phyloP scores from a whole-genome alignment of 1,139 yeast genomes.

The Saccharomyces hybrid region DNA sequence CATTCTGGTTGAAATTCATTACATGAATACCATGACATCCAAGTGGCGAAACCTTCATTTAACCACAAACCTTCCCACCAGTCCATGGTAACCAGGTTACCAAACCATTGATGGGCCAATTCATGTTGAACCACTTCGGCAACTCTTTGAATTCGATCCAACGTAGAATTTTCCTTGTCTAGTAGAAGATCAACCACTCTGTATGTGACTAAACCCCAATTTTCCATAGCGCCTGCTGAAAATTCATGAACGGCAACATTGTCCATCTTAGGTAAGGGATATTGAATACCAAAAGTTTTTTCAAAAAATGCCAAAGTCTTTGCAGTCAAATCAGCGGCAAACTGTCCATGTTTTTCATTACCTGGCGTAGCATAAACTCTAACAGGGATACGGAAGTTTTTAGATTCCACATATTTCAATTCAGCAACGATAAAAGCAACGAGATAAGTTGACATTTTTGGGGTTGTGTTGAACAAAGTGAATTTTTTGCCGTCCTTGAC shows the following conservation, averaged over 20 bases:
- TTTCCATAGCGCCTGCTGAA: conserved; percentile 88
- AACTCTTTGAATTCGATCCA: conserved; percentile 64
- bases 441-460: conserved; percentile 71
- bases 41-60: conserved; percentile 87
- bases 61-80: conserved; percentile 95
- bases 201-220: conserved; percentile 81
- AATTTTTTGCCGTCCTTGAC: conserved; percentile 47
- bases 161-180: conserved; percentile 58
- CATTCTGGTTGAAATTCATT: conserved; percentile 76
- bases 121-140: conserved; percentile 88
- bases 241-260: conserved; percentile 77
- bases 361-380: conserved; percentile 79
- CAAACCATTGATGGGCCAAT: conserved; percentile 92
- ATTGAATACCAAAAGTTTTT: conserved; percentile 58
- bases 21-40: conserved; percentile 79
- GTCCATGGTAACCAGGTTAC: conserved; percentile 85
- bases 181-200: conserved; percentile 68
- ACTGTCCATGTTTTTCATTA: conserved; percentile 53
- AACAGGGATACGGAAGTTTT: conserved; percentile 64
- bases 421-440: conserved; percentile 83
- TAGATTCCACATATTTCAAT: conserved; percentile 60
- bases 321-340: conserved; percentile 67
- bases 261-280: conserved; percentile 77
- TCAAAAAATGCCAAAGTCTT: conserved; percentile 70
- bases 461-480: conserved; percentile 53